phyloP scores from a whole-genome alignment of 148 eudicot species.

The Vaccinium corymbosum region DNA sequence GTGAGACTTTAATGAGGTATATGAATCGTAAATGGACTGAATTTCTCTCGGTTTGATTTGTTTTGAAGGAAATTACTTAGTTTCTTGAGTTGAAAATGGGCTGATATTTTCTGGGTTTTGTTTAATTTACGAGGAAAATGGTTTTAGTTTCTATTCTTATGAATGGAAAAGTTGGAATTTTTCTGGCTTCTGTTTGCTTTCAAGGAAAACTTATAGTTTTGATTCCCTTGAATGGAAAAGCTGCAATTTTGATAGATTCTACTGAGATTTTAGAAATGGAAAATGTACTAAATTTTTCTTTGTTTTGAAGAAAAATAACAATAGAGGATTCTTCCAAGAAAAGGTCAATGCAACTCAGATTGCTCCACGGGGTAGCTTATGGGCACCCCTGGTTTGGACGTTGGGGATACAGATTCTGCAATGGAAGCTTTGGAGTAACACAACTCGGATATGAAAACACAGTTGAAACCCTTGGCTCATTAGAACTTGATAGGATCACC shows the following conservation, averaged over 20 bases:
- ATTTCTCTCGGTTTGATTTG: not conserved
- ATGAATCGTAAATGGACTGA: not conserved
- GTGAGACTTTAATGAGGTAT: not conserved
- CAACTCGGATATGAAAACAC: conserved; percentile 57
- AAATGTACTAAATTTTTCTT: not conserved
- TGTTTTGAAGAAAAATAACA: conserved; percentile 54
- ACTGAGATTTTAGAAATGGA: not conserved
- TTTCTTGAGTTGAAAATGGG: no score
- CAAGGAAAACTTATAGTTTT: not conserved
- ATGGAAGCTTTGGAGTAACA: conserved; percentile 73
- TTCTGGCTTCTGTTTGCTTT: not conserved
- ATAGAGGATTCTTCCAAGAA: conserved; percentile 75
- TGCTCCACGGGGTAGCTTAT: conserved; percentile 73
- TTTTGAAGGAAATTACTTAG: no score
- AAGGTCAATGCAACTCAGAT: conserved; percentile 62
- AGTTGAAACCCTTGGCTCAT: conserved; percentile 51
- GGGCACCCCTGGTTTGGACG: no score
- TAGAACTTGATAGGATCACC: conserved; percentile 46
- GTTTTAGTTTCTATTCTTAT: no score
- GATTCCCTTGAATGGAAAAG: not conserved
- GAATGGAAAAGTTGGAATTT: no score
- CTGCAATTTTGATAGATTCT: not conserved
- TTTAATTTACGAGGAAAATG: no score
- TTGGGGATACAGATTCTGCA: conserved; percentile 48
- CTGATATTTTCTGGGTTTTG: no score